A percentile compares a stretch with the other conserved stretches of the same genome.
Evolutionary conservation across 2,329 filamentous ascomycete genomes (phyloP).

Genomic region (Diplodia intermedia): DNA sequence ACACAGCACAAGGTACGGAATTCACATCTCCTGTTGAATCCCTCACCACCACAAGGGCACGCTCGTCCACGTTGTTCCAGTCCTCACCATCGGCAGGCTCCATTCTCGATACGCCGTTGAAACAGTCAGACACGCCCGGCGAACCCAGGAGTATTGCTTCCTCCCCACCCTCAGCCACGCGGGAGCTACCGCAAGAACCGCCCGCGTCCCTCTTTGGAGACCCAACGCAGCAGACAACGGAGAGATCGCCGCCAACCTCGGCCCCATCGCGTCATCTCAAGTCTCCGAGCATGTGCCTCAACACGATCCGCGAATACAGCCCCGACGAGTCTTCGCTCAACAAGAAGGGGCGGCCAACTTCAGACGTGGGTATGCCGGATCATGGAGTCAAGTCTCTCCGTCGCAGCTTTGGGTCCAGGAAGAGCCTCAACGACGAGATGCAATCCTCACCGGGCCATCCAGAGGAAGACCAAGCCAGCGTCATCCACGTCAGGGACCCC

Average conservation of each 20-base stretch:
- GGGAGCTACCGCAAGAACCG: not conserved
- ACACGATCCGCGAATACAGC: slow-evolving; percentile 60
- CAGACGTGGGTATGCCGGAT: slow-evolving; percentile 53
- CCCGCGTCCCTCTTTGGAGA: slow-evolving; percentile 22
- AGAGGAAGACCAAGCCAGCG: slow-evolving; percentile 48
- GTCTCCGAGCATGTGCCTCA: slow-evolving; percentile 50
- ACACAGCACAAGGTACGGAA: slow-evolving; percentile 28
- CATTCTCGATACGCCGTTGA: slow-evolving; percentile 32
- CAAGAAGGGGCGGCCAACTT: slow-evolving; percentile 52
- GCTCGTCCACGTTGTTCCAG: slow-evolving; percentile 44
- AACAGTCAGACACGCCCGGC: slow-evolving; percentile 38
- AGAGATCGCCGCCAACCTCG: slow-evolving; percentile 7
- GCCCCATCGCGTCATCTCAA: slow-evolving; percentile 40
- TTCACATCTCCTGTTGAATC: slow-evolving; percentile 40
- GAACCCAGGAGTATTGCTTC: slow-evolving; percentile 27
- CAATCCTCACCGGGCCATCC: slow-evolving; percentile 11
- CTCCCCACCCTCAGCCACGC: slow-evolving; percentile 27
- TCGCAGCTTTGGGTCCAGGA: slow-evolving; percentile 33
- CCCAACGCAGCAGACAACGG: not conserved
- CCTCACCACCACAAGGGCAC: slow-evolving; percentile 43
- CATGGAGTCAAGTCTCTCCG: slow-evolving; percentile 51
- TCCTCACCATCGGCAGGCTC: slow-evolving; percentile 47
- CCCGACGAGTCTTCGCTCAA: slow-evolving; percentile 51
- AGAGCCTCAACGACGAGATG: slow-evolving; percentile 15
- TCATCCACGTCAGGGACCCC: not conserved